Evolutionary conservation across 805 yeast species (phyloP).

Genomic region (Ogataea corticis): DNA sequence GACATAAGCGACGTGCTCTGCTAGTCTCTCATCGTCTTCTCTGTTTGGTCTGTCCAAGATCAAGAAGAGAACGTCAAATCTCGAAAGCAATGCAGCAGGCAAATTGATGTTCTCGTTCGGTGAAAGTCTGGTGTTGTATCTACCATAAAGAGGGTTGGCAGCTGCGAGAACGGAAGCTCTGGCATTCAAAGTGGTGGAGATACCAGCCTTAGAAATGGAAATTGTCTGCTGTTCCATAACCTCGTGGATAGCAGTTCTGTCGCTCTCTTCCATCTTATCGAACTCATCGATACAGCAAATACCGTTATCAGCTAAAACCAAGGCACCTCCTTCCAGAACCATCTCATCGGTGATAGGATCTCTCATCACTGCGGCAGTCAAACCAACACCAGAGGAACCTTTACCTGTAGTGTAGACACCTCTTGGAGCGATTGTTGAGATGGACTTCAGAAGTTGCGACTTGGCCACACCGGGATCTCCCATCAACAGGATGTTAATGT

Average conservation of each 20-base stretch:
- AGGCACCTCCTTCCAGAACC: conserved; percentile 97
- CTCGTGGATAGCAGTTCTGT: conserved; percentile 97
- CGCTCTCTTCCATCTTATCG: conserved; percentile 97
- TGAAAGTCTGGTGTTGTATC: conserved; percentile 86
- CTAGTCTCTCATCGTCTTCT: conserved; percentile 81
- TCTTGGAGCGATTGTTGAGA: conserved; percentile 90
- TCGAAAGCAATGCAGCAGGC: conserved; percentile 93
- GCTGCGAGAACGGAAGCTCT: conserved; percentile 95
- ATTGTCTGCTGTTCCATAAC: conserved; percentile 99
- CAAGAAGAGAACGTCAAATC: conserved; percentile 88
- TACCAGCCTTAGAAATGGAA: conserved; percentile 96
- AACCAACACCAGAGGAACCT: conserved; percentile 98
- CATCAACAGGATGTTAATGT: conserved; percentile 92
- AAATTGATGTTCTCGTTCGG: conserved; percentile 94
- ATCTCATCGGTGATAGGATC: conserved; percentile 99
- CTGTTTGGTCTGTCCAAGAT: conserved; percentile 81
- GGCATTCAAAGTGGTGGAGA: conserved; percentile 93
- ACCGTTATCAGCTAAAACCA: conserved; percentile 95
- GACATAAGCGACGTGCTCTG: conserved; percentile 92
- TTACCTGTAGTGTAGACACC: conserved; percentile 98
- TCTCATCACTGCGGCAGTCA: conserved; percentile 98
- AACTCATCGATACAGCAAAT: conserved; percentile 98
- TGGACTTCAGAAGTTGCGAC: conserved; percentile 89
- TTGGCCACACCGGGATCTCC: conserved; percentile 99
- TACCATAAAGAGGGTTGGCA: conserved; percentile 96